These are phyloP conservation scores for Aspergillus pseudoglaucus DNA, from an alignment of 2,329 filamentous ascomycete genomes.

Conservation along the genomic window DNA sequence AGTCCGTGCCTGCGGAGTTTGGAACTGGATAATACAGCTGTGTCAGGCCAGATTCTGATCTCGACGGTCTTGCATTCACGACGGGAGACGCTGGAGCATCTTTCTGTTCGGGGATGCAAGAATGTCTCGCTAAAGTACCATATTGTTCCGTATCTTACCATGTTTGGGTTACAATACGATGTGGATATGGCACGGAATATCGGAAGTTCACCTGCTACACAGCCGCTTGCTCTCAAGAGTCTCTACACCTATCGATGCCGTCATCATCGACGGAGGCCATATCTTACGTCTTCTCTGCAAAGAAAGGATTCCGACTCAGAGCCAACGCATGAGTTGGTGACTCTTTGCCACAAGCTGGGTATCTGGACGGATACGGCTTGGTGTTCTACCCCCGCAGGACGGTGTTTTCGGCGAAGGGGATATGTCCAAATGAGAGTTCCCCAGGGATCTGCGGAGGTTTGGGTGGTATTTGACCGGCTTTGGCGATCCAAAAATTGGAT, in stretches of 20 bases:
- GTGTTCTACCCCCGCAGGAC: slow-evolving; percentile 53
- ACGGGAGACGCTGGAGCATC: slow-evolving; percentile 50
- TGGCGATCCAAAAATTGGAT: slow-evolving; percentile 56
- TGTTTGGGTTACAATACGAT: slow-evolving; percentile 40
- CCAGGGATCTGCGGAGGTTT: slow-evolving; percentile 51
- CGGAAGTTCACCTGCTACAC: slow-evolving; percentile 24
- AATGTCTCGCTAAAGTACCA: slow-evolving; percentile 61
- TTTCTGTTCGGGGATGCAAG: slow-evolving; percentile 57
- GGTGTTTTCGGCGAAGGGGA: slow-evolving; percentile 51
- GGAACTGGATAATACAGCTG: slow-evolving; percentile 56
- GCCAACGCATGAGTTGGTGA: slow-evolving; percentile 55
- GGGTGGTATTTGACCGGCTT: slow-evolving; percentile 56
- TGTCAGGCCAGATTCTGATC: slow-evolving; percentile 52
- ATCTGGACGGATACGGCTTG: slow-evolving; percentile 58
- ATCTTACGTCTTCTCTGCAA: slow-evolving; percentile 49
- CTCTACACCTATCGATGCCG: slow-evolving; percentile 57
- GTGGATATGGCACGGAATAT: slow-evolving; percentile 39
- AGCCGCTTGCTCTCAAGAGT: slow-evolving; percentile 50
- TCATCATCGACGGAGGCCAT: slow-evolving; percentile 55
- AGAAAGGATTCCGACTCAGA: slow-evolving; percentile 55
- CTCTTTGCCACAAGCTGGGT: slow-evolving; percentile 51
- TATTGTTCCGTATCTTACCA: slow-evolving; percentile 52
- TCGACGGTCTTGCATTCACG: slow-evolving; percentile 50
- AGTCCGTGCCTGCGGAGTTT: slow-evolving; percentile 51
- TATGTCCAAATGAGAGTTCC: slow-evolving; percentile 52